Percentiles rank a stretch among this genome's conserved stretches.
phyloP scores from a whole-genome alignment of 2,329 filamentous ascomycete species.

The Pseudocercospora eumusae region DNA sequence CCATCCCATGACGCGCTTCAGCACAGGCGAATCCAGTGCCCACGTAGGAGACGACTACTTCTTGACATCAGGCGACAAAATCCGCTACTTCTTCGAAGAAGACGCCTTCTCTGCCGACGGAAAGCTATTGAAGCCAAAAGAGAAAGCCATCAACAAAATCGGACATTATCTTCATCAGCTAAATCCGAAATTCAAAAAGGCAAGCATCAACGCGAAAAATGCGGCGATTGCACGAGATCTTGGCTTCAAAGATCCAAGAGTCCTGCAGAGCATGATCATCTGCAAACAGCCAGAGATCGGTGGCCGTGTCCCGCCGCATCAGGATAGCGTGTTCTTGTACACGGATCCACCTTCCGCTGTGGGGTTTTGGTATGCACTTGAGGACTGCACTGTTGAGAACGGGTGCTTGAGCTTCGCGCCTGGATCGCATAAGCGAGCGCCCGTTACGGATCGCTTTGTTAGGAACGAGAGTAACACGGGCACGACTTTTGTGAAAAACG shows the following conservation, averaged over 20 bases:
- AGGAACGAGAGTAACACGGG: slow-evolving; percentile 62
- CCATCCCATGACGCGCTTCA: slow-evolving; percentile 93
- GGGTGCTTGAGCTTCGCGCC: slow-evolving; percentile 85
- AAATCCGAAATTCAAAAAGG: slow-evolving; percentile 50
- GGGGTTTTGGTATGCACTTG: slow-evolving; percentile 95
- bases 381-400: slow-evolving; percentile 84
- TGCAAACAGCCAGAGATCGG: slow-evolving; percentile 98
- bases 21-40: slow-evolving; percentile 70
- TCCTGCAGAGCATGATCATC: slow-evolving; percentile 95
- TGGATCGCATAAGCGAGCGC: slow-evolving; percentile 75
- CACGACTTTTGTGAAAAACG: slow-evolving; percentile 61
- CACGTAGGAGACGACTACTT: slow-evolving; percentile 97
- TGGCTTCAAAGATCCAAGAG: slow-evolving; percentile 72
- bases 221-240: slow-evolving; percentile 68
- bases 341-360: slow-evolving; percentile 86
- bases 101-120: slow-evolving; percentile 73
- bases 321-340: slow-evolving; percentile 90
- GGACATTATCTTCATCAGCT: slow-evolving; percentile 54
- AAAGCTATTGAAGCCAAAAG: slow-evolving; percentile 73
- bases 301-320: slow-evolving; percentile 84
- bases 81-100: slow-evolving; percentile 97
- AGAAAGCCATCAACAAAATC: slow-evolving; percentile 75
- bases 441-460: slow-evolving; percentile 74
- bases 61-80: slow-evolving; percentile 81
- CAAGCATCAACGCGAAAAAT: slow-evolving; percentile 58